Percentiles rank a stretch among this genome's conserved stretches.
Conservation (phyloP, 495 filamentous ascomycete species). For the Talaromyces liani region DNA sequence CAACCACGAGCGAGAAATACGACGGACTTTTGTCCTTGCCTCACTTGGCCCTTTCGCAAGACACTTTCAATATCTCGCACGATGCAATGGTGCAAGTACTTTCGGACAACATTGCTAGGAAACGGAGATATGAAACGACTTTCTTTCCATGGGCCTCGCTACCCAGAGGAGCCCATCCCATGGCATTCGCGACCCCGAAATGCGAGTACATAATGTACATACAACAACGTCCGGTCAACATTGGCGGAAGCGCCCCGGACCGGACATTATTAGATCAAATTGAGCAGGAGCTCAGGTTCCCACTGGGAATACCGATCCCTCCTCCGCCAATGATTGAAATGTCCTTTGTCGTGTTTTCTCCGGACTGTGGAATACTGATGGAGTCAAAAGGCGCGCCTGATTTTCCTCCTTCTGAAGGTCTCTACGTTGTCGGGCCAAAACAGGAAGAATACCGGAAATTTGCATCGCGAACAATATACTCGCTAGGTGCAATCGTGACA, state of each 20-base stretch:
- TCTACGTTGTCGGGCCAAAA: conserved; percentile 72
- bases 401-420: conserved; percentile 51
- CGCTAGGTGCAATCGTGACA: conserved; percentile 55
- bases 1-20: conserved; percentile 88
- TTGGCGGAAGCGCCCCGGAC: conserved; percentile 28
- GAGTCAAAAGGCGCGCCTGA: conserved; percentile 77
- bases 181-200: conserved; percentile 54
- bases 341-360: conserved; percentile 83
- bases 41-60: conserved; percentile 62
- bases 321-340: conserved; percentile 63
- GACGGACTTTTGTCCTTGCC: conserved; percentile 81
- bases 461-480: conserved; percentile 59
- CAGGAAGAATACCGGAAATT: conserved; percentile 62
- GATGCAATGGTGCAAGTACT: conserved; percentile 64
- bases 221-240: conserved; percentile 61
- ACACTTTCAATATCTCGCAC: conserved; percentile 60
- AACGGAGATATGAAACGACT: conserved; percentile 44
- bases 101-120: conserved; percentile 50
- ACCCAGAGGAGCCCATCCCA: conserved; percentile 47
- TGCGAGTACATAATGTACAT: conserved; percentile 88
- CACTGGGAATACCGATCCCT: conserved; percentile 70
- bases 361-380: conserved; percentile 88
- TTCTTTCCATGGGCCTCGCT: conserved; percentile 60
- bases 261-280: conserved; percentile 51
- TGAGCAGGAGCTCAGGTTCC: conserved; percentile 78